Evolutionary conservation across 2,329 filamentous ascomycete species (phyloP), one percentile per base, ranked within the genome.

Genomic region (Metarhizium humberi): DNA sequence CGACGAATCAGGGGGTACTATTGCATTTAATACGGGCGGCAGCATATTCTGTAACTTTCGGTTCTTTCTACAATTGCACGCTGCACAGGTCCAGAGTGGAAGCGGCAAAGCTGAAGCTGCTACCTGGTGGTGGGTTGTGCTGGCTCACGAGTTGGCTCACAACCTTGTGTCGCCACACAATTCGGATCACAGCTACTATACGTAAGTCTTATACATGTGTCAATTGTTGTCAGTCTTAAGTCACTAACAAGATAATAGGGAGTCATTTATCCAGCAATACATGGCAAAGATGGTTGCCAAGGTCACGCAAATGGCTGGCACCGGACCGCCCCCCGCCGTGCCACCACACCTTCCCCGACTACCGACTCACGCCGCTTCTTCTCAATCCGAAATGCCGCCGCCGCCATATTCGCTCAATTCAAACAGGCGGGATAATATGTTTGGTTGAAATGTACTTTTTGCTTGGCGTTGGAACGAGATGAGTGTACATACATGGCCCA

Each of bases 131-230:
- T 96, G 88, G 82, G 88, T 96, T 60, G 91, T 94, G n/a, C 70
- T 96, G 58, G 95, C 91, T 59, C 94, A 99, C 68, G 95, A 99
- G 73, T 73, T 99, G 69, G 92, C 94, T 56, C 94, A 99, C 72
- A 99, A 99, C 68, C 73, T 99, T 54, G 90, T 96, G 8, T 73
- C 74, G 42, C 79, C 84, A 59, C 92, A 97, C 69, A 87, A 86
- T 64, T 77, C 87, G 16, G 81, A 87, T 54, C 90, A 95, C 70
- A 88, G 85, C 64, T 95, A 86, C 67, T 95, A 94, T 66, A 92
- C 86, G 73, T 85, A 72, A 70, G 79, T 74, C 50, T 7, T 3
- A 20, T 32, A 42, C 18, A 34, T 1, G 3, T 25, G 30, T 13
- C 1, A 3, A 18, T 45, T 38, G 30, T 53, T 4, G 13, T 18